These are phyloP conservation scores for Gardenia jasminoides DNA, from an alignment of 257 asterid species.

Conservation along the genomic window DNA sequence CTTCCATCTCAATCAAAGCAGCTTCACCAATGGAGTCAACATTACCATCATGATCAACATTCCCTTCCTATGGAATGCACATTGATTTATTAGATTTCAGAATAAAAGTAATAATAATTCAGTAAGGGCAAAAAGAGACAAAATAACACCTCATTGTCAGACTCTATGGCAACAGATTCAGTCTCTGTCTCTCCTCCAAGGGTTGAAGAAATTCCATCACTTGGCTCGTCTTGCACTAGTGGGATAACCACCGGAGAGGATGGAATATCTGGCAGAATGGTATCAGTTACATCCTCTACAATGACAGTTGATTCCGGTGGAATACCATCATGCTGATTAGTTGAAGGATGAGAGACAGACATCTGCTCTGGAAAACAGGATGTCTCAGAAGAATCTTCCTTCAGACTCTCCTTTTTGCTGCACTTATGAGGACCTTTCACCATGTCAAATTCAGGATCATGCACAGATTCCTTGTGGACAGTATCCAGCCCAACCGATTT, in stretches of 20 bases:
- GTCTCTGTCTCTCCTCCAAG: conserved; percentile 44
- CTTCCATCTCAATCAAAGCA: conserved; percentile 64
- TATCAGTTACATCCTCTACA: conserved; percentile 50
- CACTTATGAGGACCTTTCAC: conserved; percentile 16
- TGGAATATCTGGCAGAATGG: conserved; percentile 30
- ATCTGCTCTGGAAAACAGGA: conserved; percentile 23
- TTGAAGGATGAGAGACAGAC: conserved; percentile 28
- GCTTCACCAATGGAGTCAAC: conserved; percentile 53
- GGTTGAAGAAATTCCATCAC: conserved; percentile 41
- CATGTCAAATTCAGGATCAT: conserved; percentile 6
- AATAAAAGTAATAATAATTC: conserved; percentile 7
- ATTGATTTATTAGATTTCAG: conserved; percentile 10
- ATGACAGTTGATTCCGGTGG: conserved; percentile 25
- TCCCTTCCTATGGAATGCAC: conserved; percentile 42
- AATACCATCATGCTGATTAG: conserved; percentile 20
- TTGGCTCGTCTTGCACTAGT: conserved; percentile 36
- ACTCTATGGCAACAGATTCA: conserved; percentile 38
- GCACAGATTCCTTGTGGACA: conserved; percentile 2
- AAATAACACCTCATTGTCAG: conserved; percentile 31
- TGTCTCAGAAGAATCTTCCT: conserved; percentile 16
- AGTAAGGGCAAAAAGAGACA: background rate
- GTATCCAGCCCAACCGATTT: conserved; percentile 9
- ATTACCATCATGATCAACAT: conserved; percentile 34
- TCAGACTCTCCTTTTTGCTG: conserved; percentile 15
- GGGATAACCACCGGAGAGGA: conserved; percentile 29